A percentile compares a stretch with the other conserved stretches of the same genome.
phyloP scores from a whole-genome alignment of 2,329 filamentous ascomycete genomes.

The Fusarium tuaranense region DNA sequence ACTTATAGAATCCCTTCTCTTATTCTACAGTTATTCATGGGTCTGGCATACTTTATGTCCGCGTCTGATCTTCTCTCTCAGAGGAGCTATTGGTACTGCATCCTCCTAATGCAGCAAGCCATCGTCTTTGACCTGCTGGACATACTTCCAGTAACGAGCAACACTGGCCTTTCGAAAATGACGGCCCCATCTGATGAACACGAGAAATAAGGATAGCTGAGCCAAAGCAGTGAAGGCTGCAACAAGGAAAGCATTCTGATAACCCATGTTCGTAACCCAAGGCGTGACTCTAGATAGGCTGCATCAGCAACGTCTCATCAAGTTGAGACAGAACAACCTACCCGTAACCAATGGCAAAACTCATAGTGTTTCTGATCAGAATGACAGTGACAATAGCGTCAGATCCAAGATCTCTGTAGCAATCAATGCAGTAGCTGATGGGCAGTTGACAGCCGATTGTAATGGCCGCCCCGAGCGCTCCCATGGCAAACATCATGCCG shows the following conservation, averaged over 20 bases:
- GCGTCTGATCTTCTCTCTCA: not conserved
- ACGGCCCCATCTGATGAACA: not conserved
- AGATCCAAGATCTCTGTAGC: conserved; percentile 51
- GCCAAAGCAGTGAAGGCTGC: conserved; percentile 7
- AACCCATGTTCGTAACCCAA: conserved; percentile 23
- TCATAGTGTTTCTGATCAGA: conserved; percentile 51
- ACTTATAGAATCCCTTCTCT: no score
- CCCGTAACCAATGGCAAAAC: conserved; percentile 47
- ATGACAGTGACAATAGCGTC: conserved; percentile 53
- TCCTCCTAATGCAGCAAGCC: not conserved
- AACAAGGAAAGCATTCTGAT: conserved; percentile 20
- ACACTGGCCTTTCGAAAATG: not conserved
- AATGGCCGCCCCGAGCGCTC: conserved; percentile 45
- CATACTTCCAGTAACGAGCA: conserved; percentile 1
- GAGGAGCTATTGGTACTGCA: not conserved
- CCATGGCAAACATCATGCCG: conserved; percentile 54
- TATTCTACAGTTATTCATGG: no score
- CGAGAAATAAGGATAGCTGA: not conserved
- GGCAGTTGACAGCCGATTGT: conserved; percentile 49
- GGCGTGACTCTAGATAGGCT: conserved; percentile 11
- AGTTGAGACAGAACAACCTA: not conserved
- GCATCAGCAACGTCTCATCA: not conserved
- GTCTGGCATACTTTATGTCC: not conserved
- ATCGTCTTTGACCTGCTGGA: not conserved
- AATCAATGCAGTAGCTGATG: conserved; percentile 53